These are phyloP conservation scores for Pythium phragmitis DNA, from an alignment of 352 stramenopile genomes.

Conservation along the genomic window DNA sequence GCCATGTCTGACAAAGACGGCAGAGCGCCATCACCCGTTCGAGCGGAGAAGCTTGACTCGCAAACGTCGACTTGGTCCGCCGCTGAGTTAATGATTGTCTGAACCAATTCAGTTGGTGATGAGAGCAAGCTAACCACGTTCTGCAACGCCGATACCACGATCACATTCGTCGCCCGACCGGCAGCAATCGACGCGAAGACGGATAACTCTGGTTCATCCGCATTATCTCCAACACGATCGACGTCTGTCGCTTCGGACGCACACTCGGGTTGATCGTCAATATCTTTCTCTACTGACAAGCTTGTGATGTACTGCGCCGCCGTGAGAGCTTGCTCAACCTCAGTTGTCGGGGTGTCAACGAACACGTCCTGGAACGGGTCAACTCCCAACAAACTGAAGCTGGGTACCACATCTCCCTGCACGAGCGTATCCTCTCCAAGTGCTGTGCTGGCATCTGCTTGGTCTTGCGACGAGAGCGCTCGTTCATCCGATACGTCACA, in stretches of 20 bases:
- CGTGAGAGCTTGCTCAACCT: constrained; percentile 7
- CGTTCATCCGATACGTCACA: constrained; percentile 6
- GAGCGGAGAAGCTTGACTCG: not conserved
- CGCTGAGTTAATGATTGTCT: constrained; percentile 20
- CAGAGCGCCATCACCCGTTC: not conserved
- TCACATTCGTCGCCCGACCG: constrained; percentile 24
- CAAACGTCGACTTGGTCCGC: constrained; percentile 8
- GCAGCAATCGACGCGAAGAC: constrained; percentile 21
- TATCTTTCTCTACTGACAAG: not conserved
- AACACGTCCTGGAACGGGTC: constrained; percentile 2
- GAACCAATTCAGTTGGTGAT: constrained; percentile 6
- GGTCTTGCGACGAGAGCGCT: not conserved
- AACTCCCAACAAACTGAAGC: not conserved
- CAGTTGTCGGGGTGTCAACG: constrained; percentile 4
- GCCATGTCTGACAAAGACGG: not conserved
- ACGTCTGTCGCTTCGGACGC: not conserved
- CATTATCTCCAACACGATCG: not conserved
- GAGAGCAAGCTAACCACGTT: constrained; percentile 26
- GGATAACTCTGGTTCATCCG: not conserved
- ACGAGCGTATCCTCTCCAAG: not conserved
- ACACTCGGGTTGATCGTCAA: not conserved
- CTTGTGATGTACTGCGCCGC: constrained; percentile 3
- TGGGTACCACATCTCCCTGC: not conserved
- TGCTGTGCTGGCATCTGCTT: not conserved
- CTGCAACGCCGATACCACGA: constrained; percentile 31